Percentiles rank a stretch among this genome's conserved stretches.
Conservation (phyloP, 225 moss, liverwort and hornwort genomes). For the Marchantia polymorpha region DNA sequence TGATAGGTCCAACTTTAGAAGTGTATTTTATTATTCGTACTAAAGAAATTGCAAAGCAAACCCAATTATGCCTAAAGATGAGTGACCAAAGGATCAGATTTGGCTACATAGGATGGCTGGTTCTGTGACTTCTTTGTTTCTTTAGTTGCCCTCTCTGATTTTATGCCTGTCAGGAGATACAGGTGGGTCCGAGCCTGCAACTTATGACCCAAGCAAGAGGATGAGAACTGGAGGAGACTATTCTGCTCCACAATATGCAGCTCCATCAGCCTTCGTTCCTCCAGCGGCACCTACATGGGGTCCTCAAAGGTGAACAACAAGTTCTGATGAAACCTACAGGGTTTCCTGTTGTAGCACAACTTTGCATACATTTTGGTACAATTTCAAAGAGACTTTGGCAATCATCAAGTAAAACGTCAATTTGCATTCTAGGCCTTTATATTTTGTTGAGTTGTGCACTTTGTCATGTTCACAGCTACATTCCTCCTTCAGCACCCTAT, state of each 20-base stretch:
- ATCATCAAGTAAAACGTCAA: neutral
- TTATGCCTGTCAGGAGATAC: conserved; percentile 27
- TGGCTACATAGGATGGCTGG: neutral
- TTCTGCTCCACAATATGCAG: conserved; percentile 59
- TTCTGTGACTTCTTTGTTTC: neutral
- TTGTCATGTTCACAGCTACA: conserved; percentile 53
- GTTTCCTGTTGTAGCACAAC: neutral
- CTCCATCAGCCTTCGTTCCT: conserved; percentile 65
- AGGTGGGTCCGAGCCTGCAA: conserved; percentile 62
- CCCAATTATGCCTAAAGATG: neutral
- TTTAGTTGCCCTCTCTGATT: conserved; percentile 13
- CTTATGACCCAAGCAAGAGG: conserved; percentile 82
- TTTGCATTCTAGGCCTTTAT: neutral
- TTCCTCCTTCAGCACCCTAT: conserved; percentile 64
- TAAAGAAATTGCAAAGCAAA: neutral
- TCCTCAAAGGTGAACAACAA: conserved; percentile 59
- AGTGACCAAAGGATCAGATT: neutral
- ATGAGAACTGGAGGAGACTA: conserved; percentile 83
- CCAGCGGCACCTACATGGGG: conserved; percentile 84
- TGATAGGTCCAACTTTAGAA: neutral
- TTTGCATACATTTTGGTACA: neutral
- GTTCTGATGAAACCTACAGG: neutral
- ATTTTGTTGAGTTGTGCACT: conserved; percentile 4
- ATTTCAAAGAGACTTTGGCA: neutral
- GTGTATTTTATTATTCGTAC: neutral